Conservation (phyloP, 805 yeast genomes). For the Saturnispora mendoncae region DNA sequence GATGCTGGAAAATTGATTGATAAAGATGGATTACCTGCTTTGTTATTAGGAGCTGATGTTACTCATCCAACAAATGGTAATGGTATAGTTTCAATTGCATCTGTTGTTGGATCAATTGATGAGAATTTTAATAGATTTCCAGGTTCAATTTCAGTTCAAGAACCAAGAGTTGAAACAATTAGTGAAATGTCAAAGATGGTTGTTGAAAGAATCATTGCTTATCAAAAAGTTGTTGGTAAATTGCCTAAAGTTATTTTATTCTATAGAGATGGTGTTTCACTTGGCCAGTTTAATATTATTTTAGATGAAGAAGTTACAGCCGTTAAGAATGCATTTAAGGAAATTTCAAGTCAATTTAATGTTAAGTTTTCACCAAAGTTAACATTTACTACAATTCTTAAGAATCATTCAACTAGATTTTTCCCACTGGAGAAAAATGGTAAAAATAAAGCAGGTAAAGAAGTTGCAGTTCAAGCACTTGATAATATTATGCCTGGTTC, state of each 20-base stretch:
- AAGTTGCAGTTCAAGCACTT: conserved; percentile 19
- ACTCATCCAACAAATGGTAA: conserved; percentile 23
- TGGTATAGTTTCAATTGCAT: conserved; percentile 18
- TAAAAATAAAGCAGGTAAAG: conserved; percentile 16
- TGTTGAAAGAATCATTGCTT: conserved; percentile 19
- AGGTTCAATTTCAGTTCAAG: conserved; percentile 21
- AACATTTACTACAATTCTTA: conserved; percentile 22
- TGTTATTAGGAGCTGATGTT: conserved; percentile 25
- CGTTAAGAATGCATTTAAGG: conserved; percentile 18
- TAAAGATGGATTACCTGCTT: conserved; percentile 19
- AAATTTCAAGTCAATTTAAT: conserved; percentile 13
- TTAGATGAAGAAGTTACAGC: conserved; percentile 25
- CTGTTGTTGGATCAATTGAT: conserved; percentile 21
- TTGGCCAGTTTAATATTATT: conserved; percentile 26
- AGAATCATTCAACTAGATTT: conserved; percentile 24
- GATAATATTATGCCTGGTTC: conserved; percentile 26
- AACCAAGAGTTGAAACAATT: conserved; percentile 20
- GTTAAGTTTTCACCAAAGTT: conserved; percentile 23
- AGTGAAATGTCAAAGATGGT: conserved; percentile 22
- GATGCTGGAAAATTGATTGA: conserved; percentile 16
- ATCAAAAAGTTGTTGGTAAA: conserved; percentile 17
- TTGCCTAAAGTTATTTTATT: conserved; percentile 23
- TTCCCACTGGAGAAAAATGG: conserved; percentile 24
- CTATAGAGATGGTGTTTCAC: conserved; percentile 29
- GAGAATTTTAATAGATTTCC: conserved; percentile 21